Conservation (phyloP, 306 rosid species). For the Fragaria ananassa region DNA sequence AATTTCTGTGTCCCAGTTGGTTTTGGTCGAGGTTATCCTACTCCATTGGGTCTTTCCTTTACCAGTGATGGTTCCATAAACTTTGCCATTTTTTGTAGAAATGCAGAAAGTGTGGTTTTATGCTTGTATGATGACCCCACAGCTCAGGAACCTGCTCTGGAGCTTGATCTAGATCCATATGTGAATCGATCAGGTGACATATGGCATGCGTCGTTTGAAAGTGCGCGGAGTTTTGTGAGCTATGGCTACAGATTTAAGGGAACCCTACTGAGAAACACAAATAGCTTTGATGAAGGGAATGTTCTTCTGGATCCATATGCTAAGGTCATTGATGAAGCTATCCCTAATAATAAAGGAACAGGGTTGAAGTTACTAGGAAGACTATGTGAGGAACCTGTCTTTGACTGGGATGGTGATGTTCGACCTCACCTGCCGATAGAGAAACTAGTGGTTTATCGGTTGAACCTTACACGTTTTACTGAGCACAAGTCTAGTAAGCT, state of each 20-base stretch:
- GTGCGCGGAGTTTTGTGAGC: conserved; percentile 48
- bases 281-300: conserved; percentile 21
- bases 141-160: conserved; percentile 63
- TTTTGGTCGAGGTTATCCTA: conserved; percentile 49
- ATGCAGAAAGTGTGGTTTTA: conserved; percentile 65
- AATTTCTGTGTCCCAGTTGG: conserved; percentile 83
- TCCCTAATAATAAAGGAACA: conserved; percentile 34
- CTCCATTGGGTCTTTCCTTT: conserved; percentile 70
- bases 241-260: conserved; percentile 69
- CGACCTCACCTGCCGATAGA: conserved; percentile 52
- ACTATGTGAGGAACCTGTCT: conserved; percentile 57
- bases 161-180: conserved; percentile 88
- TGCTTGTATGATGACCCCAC: conserved; percentile 60
- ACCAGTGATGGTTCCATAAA: conserved; percentile 61
- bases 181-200: conserved; percentile 79
- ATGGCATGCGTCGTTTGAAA: conserved; percentile 79
- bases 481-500: conserved; percentile 62
- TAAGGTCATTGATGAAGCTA: conserved; percentile 48
- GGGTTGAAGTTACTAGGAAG: conserved; percentile 50
- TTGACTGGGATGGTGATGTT: conserved; percentile 66
- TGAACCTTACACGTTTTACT: conserved; percentile 66
- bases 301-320: conserved; percentile 80
- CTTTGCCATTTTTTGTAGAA: conserved; percentile 68
- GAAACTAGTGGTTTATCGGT: conserved; percentile 60
- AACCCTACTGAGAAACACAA: conserved; percentile 23